Percentiles rank a stretch among this genome's conserved stretches.
Conservation (phyloP, 2,329 filamentous ascomycete genomes). For the Colletotrichum neosansevieriae region DNA sequence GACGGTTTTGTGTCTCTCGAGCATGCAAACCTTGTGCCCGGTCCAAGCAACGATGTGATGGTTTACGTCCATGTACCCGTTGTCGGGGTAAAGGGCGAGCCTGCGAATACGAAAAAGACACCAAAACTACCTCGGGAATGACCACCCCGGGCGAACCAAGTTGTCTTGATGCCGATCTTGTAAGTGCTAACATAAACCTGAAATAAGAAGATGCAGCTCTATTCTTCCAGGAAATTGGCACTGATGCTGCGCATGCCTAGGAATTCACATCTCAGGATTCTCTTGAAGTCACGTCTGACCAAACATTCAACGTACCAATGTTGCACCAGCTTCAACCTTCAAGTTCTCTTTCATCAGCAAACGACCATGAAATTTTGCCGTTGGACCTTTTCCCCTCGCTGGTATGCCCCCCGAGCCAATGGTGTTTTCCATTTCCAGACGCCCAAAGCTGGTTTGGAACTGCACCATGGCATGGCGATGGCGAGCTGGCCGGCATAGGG, state of each 20-base stretch:
- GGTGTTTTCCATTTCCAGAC: slow-evolving; percentile 1
- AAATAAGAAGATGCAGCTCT: too few relatives aligned
- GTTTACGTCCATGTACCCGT: background rate
- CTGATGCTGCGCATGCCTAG: too few relatives aligned
- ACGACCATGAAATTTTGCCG: background rate
- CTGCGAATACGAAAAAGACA: background rate
- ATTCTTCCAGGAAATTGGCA: too few relatives aligned
- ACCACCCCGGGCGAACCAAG: too few relatives aligned
- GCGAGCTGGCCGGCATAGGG: background rate
- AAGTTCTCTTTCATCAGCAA: background rate
- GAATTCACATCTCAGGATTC: too few relatives aligned
- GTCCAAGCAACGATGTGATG: background rate
- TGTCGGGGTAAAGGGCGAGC: background rate
- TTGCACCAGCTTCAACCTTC: too few relatives aligned
- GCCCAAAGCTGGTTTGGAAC: background rate
- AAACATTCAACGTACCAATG: too few relatives aligned
- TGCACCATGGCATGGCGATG: background rate
- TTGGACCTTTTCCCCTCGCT: background rate
- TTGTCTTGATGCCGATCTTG: too few relatives aligned
- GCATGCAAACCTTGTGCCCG: background rate
- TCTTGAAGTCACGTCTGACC: too few relatives aligned
- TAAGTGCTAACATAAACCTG: too few relatives aligned
- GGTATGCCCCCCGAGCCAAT: background rate
- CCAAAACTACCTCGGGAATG: background rate
- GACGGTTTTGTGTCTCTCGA: background rate